phyloP scores from a whole-genome alignment of 1,284 basidiomycete genomes.

The Xanthoconium separans region DNA sequence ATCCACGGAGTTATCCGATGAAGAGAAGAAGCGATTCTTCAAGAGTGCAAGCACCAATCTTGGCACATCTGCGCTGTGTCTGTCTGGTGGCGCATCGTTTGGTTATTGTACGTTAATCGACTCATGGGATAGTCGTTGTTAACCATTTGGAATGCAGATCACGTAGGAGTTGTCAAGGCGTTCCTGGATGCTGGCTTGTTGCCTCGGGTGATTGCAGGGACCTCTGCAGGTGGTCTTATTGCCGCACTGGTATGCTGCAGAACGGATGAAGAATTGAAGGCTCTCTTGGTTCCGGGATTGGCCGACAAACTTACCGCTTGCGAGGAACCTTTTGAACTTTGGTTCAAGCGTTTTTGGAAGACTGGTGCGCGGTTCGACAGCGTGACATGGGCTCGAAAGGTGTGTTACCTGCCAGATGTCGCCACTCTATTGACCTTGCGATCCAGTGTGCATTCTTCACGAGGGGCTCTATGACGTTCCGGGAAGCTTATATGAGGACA shows the following conservation, averaged over 20 bases:
- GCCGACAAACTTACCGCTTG: slow-evolving; percentile 91
- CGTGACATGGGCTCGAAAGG: slow-evolving; percentile 89
- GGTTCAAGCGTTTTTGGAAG: slow-evolving; percentile 78
- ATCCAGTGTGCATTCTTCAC: slow-evolving; percentile 79
- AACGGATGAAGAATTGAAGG: slow-evolving; percentile 85
- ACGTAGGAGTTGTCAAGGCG: slow-evolving; percentile 90
- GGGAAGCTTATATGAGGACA: slow-evolving; percentile 91
- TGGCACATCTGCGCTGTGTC: slow-evolving; percentile 87
- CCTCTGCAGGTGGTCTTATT: slow-evolving; percentile 89
- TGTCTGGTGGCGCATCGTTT: slow-evolving; percentile 93
- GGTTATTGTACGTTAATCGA: slow-evolving; percentile 71
- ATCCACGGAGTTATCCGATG: slow-evolving; percentile 69
- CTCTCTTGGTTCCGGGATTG: slow-evolving; percentile 76
- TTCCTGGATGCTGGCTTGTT: slow-evolving; percentile 87
- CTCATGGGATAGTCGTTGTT: neutral
- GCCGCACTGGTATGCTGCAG: slow-evolving; percentile 86
- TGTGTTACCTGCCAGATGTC: slow-evolving; percentile 29
- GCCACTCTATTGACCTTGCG: neutral
- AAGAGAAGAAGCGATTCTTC: slow-evolving; percentile 94
- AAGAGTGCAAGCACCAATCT: slow-evolving; percentile 87
- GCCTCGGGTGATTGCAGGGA: slow-evolving; percentile 89
- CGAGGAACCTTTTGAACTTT: slow-evolving; percentile 78
- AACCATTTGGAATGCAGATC: slow-evolving; percentile 51
- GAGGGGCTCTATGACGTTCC: slow-evolving; percentile 91
- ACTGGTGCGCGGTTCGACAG: slow-evolving; percentile 96